Conservation (phyloP, 257 asterid genomes). For the Lycium ferocissimum region DNA sequence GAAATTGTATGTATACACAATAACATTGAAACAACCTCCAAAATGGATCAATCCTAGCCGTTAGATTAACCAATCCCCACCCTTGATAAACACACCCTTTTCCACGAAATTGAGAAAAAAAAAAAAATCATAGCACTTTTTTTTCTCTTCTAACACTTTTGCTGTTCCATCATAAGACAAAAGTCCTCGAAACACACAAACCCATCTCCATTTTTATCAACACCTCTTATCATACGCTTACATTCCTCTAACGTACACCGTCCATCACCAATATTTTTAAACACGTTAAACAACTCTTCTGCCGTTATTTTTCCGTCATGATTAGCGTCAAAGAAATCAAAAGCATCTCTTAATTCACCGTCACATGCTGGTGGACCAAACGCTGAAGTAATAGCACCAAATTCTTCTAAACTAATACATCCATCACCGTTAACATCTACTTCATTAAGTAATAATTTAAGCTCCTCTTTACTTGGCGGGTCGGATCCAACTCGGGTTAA, state of each 20-base stretch:
- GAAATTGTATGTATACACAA: no score
- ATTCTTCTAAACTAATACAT: conserved; percentile 39
- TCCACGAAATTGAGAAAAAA: neutral
- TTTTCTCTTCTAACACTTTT: neutral
- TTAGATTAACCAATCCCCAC: neutral
- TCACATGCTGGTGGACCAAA: conserved; percentile 34
- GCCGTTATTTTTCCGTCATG: conserved; percentile 44
- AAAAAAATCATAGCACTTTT: neutral
- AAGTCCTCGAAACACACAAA: conserved; percentile 43
- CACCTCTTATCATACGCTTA: conserved; percentile 40
- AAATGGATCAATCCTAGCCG: conserved; percentile 15
- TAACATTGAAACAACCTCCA: neutral
- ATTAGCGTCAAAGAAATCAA: conserved; percentile 40
- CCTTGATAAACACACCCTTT: neutral
- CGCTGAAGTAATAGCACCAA: conserved; percentile 33
- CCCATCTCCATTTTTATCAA: conserved; percentile 38
- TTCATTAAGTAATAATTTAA: conserved; percentile 38
- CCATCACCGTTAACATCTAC: conserved; percentile 41
- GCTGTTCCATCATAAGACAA: conserved; percentile 41
- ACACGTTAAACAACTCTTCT: conserved; percentile 34
- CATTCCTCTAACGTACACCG: conserved; percentile 41
- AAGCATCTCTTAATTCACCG: conserved; percentile 34
- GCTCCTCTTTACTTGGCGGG: conserved; percentile 34
- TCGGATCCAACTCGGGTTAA: conserved; percentile 34
- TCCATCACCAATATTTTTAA: conserved; percentile 31